These are phyloP conservation scores for Alternaria burnsii DNA, from an alignment of 2,329 filamentous ascomycete genomes.

Conservation along the genomic window DNA sequence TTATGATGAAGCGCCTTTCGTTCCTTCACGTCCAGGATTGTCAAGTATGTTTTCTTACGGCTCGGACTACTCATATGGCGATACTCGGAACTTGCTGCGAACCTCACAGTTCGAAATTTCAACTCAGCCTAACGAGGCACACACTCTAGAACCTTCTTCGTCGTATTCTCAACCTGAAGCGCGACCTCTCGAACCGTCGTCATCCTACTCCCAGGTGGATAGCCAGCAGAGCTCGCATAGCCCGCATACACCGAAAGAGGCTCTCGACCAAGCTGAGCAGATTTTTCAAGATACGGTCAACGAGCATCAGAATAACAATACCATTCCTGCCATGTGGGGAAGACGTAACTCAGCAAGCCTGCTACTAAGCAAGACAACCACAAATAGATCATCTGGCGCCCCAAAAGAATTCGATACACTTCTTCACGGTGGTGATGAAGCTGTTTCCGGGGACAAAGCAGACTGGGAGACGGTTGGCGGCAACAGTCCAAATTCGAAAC, in stretches of 20 bases:
- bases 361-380: slow-evolving; percentile 24
- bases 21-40: slow-evolving; percentile 14
- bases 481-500: slow-evolving; percentile 22
- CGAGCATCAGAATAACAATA: slow-evolving; percentile 12
- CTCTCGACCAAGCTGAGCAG: slow-evolving; percentile 41
- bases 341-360: slow-evolving; percentile 38
- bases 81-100: slow-evolving; percentile 44
- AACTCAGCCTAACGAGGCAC: background rate
- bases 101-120: slow-evolving; percentile 24
- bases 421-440: slow-evolving; percentile 7
- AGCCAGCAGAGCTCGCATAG: slow-evolving; percentile 14
- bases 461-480: slow-evolving; percentile 50
- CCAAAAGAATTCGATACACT: slow-evolving; percentile 5
- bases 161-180: slow-evolving; percentile 32
- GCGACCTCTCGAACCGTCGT: slow-evolving; percentile 31
- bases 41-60: slow-evolving; percentile 37
- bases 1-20: slow-evolving; percentile 20
- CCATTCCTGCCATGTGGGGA: slow-evolving; percentile 48
- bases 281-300: slow-evolving; percentile 35
- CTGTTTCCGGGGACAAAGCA: slow-evolving; percentile 26
- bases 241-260: slow-evolving; percentile 34
- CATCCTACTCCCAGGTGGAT: slow-evolving; percentile 39
- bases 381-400: slow-evolving; percentile 12
- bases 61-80: slow-evolving; percentile 48
- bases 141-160: slow-evolving; percentile 31